Conservation (phyloP, 2,329 filamentous ascomycete species). For the Epicoccum nigrum region DNA sequence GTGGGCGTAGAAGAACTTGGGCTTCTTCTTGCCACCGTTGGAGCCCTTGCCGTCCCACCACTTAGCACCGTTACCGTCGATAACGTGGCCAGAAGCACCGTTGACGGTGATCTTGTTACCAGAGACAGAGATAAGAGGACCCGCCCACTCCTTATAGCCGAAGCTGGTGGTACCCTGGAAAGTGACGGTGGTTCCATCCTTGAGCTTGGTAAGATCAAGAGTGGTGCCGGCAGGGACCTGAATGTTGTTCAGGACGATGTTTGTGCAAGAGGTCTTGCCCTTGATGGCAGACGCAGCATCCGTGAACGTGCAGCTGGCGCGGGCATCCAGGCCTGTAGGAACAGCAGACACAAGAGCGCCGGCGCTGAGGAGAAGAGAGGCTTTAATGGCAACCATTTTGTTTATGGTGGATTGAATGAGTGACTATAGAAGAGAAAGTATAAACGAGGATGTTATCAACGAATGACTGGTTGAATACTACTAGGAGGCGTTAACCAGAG, state of each 20-base stretch:
- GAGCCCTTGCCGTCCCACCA: slow-evolving; percentile 59
- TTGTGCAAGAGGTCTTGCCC: slow-evolving; percentile 59
- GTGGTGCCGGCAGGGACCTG: slow-evolving; percentile 64
- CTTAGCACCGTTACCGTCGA: slow-evolving; percentile 62
- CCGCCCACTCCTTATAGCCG: slow-evolving; percentile 68
- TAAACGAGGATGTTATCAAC: slow-evolving; percentile 17
- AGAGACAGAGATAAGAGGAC: slow-evolving; percentile 67
- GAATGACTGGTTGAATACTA: slow-evolving; percentile 17
- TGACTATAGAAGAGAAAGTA: slow-evolving; percentile 16
- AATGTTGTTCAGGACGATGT: slow-evolving; percentile 60
- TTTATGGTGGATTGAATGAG: slow-evolving; percentile 10
- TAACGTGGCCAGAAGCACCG: slow-evolving; percentile 60
- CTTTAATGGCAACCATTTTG: slow-evolving; percentile 32
- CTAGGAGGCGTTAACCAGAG: background rate
- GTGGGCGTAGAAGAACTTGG: slow-evolving; percentile 64
- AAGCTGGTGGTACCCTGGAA: slow-evolving; percentile 72
- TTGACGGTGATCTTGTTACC: slow-evolving; percentile 65
- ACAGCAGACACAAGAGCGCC: slow-evolving; percentile 40
- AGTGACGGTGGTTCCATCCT: slow-evolving; percentile 60
- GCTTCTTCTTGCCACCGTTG: slow-evolving; percentile 54
- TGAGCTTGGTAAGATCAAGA: slow-evolving; percentile 63
- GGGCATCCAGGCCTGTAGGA: slow-evolving; percentile 36
- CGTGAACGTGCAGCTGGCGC: slow-evolving; percentile 62
- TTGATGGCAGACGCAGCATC: slow-evolving; percentile 56
- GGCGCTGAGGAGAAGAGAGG: slow-evolving; percentile 34